Percentiles rank a stretch among this genome's conserved stretches.
phyloP scores from a whole-genome alignment of 2,329 filamentous ascomycete genomes.

The Ophiocordyceps australis region DNA sequence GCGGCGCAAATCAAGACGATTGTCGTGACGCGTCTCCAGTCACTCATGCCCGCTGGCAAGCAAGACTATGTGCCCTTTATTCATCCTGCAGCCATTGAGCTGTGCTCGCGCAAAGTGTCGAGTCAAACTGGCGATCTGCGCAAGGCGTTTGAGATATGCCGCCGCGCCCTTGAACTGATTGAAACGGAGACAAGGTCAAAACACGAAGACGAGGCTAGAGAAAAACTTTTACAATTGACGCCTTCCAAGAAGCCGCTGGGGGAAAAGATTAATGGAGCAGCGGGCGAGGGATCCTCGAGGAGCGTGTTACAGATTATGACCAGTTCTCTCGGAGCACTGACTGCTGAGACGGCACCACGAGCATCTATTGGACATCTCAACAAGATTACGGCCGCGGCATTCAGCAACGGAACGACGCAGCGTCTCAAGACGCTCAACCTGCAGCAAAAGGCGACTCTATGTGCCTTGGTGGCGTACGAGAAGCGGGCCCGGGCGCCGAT shows the following conservation, averaged over 20 bases:
- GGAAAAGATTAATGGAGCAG: slow-evolving; percentile 57
- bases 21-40: slow-evolving; percentile 66
- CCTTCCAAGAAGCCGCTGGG: slow-evolving; percentile 61
- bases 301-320: slow-evolving; percentile 28
- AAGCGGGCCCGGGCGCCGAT: slow-evolving; percentile 41
- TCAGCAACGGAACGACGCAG: slow-evolving; percentile 75
- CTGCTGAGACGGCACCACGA: slow-evolving; percentile 63
- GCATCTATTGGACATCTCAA: slow-evolving; percentile 84
- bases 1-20: slow-evolving; percentile 75
- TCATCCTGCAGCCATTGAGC: slow-evolving; percentile 81
- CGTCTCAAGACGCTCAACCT: slow-evolving; percentile 77
- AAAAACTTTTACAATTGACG: slow-evolving; percentile 37
- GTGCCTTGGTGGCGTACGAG: slow-evolving; percentile 74
- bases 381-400: slow-evolving; percentile 74
- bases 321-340: slow-evolving; percentile 42
- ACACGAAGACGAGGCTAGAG: slow-evolving; percentile 43
- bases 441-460: slow-evolving; percentile 90
- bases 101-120: slow-evolving; percentile 87
- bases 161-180: slow-evolving; percentile 73
- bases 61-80: slow-evolving; percentile 65
- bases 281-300: slow-evolving; percentile 12
- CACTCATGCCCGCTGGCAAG: slow-evolving; percentile 41
- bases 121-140: slow-evolving; percentile 87
- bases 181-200: slow-evolving; percentile 68
- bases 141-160: slow-evolving; percentile 89